Percentiles rank a stretch among this genome's conserved stretches.
phyloP scores from a whole-genome alignment of 2,329 filamentous ascomycete genomes.

The Hirsutella rhossiliensis region DNA sequence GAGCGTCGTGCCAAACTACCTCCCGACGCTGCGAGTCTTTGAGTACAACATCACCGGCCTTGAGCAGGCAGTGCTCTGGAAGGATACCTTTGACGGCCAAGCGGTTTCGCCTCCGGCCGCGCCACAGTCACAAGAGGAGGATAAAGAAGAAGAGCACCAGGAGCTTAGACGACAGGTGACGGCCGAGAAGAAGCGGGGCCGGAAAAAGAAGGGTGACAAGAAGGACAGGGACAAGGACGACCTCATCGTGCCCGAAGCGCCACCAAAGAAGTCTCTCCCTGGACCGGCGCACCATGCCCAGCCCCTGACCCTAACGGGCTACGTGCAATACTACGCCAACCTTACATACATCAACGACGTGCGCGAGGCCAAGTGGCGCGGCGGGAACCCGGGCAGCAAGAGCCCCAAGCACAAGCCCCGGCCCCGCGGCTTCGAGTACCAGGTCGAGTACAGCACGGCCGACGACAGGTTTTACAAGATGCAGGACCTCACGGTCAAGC shows the following conservation, averaged over 20 bases:
- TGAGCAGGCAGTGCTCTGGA: constrained; percentile 41
- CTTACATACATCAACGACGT: constrained; percentile 74
- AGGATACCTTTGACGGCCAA: constrained; percentile 15
- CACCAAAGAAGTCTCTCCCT: constrained; percentile 59
- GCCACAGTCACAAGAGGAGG: constrained; percentile 7
- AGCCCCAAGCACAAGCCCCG: constrained; percentile 34
- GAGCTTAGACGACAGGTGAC: constrained; percentile 17
- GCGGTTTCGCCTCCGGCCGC: neutral
- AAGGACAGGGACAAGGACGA: constrained; percentile 42
- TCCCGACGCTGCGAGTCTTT: constrained; percentile 77
- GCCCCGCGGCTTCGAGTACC: constrained; percentile 55
- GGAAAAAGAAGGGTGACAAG: constrained; percentile 22
- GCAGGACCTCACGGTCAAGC: constrained; percentile 73
- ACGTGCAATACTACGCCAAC: constrained; percentile 89
- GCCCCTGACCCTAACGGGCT: constrained; percentile 64
- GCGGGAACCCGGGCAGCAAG: constrained; percentile 13
- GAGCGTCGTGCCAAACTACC: constrained; percentile 87
- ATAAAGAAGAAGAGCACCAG: constrained; percentile 17
- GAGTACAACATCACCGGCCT: constrained; percentile 86
- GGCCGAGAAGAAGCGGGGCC: constrained; percentile 20
- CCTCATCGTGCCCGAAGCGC: constrained; percentile 56
- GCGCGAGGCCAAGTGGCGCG: constrained; percentile 12
- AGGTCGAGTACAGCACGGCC: constrained; percentile 79
- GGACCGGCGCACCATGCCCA: constrained; percentile 88
- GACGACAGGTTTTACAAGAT: constrained; percentile 64